Evolutionary conservation across 208 protist species (phyloP).

Genomic region (Wallacemonas sp.): DNA sequence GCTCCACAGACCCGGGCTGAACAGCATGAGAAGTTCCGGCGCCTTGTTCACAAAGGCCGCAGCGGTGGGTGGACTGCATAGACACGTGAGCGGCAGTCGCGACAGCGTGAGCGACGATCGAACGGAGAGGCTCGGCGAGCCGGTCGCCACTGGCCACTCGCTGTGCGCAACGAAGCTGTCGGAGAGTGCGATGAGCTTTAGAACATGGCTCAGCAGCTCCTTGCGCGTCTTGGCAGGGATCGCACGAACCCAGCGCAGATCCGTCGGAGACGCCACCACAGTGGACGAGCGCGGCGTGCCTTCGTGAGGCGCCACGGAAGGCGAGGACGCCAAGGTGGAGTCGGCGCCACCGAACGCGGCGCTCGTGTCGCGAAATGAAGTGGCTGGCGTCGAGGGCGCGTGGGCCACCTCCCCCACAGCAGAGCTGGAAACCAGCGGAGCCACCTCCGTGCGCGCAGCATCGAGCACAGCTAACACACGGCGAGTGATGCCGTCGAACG

Average conservation of each 20-base stretch:
- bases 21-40: slow-evolving; percentile 32
- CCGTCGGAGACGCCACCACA: background rate
- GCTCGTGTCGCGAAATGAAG: background rate
- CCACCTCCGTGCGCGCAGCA: slow-evolving; percentile 30
- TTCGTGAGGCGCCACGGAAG: background rate
- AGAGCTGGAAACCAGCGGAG: slow-evolving; percentile 9
- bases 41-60: slow-evolving; percentile 20
- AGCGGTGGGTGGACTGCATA: slow-evolving; percentile 47
- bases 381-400: background rate
- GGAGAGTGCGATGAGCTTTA: slow-evolving; percentile 62
- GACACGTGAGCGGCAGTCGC: slow-evolving; percentile 31
- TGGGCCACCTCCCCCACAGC: background rate
- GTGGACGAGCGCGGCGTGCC: background rate
- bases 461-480: slow-evolving; percentile 26
- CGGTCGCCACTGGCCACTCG: slow-evolving; percentile 51
- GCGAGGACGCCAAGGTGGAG: background rate
- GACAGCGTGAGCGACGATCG: slow-evolving; percentile 24
- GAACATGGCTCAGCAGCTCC: slow-evolving; percentile 41
- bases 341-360: background rate
- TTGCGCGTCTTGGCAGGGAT: slow-evolving; percentile 35
- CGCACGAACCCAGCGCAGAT: slow-evolving; percentile 40
- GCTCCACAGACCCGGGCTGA: slow-evolving; percentile 22
- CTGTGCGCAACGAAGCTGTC: slow-evolving; percentile 80
- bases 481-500: slow-evolving; percentile 43
- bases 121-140: slow-evolving; percentile 34